A percentile compares a stretch with the other conserved stretches of the same genome.
Evolutionary conservation across 441 rosid genomes (phyloP).

Genomic region (Pelargonium australe): DNA sequence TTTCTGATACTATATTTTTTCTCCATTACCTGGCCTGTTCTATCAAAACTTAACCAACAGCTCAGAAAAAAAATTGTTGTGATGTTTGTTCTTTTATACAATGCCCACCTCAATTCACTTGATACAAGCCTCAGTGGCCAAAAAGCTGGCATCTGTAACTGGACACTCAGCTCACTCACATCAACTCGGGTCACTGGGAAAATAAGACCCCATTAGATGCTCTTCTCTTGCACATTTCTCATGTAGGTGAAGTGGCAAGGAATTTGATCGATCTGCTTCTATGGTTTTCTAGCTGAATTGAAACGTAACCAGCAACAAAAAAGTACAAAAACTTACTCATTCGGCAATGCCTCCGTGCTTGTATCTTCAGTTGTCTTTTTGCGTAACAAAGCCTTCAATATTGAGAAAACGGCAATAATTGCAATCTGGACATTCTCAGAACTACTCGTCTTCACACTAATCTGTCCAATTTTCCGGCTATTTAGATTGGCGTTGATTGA

Average conservation of each 20-base stretch:
- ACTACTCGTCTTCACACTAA: slow-evolving; percentile 55
- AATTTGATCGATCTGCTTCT: too few species aligned
- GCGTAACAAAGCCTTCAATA: slow-evolving; percentile 45
- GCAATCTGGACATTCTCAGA: slow-evolving; percentile 68
- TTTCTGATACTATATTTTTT: too few species aligned
- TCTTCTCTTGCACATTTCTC: background rate
- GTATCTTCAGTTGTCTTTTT: slow-evolving; percentile 33
- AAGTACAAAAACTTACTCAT: slow-evolving; percentile 17
- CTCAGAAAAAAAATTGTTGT: too few species aligned
- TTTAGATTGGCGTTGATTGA: slow-evolving; percentile 57
- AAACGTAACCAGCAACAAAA: background rate
- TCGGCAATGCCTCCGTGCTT: slow-evolving; percentile 33
- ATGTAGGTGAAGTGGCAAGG: too few species aligned
- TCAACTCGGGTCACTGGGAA: background rate
- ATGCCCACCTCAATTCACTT: background rate
- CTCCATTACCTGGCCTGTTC: background rate
- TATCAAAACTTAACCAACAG: background rate
- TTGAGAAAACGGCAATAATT: slow-evolving; percentile 47
- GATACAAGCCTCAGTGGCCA: background rate
- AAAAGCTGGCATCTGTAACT: background rate
- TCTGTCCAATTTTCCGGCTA: slow-evolving; percentile 67
- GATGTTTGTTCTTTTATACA: background rate
- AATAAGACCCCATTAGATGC: background rate
- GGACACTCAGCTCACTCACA: background rate
- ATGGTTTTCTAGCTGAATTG: too few species aligned